phyloP scores from a whole-genome alignment of 768 basidiomycete species.

The Lepiota venenata region DNA sequence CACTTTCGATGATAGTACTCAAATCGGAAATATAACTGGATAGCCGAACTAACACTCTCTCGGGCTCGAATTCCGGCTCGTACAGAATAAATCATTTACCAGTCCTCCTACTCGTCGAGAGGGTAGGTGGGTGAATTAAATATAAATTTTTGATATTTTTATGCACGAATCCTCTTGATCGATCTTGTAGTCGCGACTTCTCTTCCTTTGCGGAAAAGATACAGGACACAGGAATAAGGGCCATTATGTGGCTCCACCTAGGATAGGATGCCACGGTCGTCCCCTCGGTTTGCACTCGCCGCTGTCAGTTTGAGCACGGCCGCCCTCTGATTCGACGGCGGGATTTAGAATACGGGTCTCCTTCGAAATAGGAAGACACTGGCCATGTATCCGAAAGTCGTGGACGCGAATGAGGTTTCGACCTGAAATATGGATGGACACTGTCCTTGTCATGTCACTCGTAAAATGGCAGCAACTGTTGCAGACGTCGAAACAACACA shows the following conservation, averaged over 20 bases:
- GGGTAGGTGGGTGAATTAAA: too few relatives aligned
- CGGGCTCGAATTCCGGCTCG: too few relatives aligned
- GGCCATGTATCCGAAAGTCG: not conserved
- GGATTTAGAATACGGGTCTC: not conserved
- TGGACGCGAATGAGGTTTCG: not conserved
- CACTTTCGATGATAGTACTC: not conserved
- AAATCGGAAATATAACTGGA: not conserved
- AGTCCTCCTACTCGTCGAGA: too few relatives aligned
- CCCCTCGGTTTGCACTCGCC: slow-evolving; percentile 2
- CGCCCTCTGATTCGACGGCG: not conserved
- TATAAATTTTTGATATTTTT: too few relatives aligned
- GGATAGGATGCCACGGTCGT: not conserved
- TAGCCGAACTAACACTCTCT: not conserved
- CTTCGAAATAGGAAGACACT: not conserved
- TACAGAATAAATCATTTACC: not conserved
- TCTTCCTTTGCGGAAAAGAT: too few relatives aligned
- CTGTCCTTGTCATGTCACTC: slow-evolving; percentile 8
- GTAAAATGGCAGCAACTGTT: slow-evolving; percentile 10
- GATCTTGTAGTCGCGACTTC: not conserved
- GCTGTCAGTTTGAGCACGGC: slow-evolving; percentile 8
- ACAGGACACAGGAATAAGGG: not conserved
- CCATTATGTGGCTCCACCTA: not conserved
- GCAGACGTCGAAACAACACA: not conserved
- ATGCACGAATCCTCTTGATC: not conserved
- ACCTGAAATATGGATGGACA: not conserved